A percentile compares a stretch with the other conserved stretches of the same genome.
phyloP scores from a whole-genome alignment of 768 basidiomycete genomes.

The Boletus edulis region DNA sequence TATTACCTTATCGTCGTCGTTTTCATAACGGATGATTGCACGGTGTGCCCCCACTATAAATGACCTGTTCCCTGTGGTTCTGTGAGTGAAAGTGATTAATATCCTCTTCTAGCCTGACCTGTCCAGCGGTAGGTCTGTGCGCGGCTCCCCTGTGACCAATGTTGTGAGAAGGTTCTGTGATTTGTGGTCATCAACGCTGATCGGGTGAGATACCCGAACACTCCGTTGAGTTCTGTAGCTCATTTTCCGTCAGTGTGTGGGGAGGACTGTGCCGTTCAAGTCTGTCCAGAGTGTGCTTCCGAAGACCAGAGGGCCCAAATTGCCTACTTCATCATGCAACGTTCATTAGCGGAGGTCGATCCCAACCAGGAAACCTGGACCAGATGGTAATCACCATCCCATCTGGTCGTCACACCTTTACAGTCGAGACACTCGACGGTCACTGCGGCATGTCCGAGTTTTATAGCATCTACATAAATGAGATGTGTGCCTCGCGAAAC shows the following conservation, averaged over 20 bases:
- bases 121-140: slow-evolving; percentile 49
- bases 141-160: slow-evolving; percentile 59
- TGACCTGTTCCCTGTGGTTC: slow-evolving; percentile 71
- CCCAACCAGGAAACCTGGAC: slow-evolving; percentile 39
- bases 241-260: slow-evolving; percentile 52
- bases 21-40: slow-evolving; percentile 17
- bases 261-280: slow-evolving; percentile 55
- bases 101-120: not conserved
- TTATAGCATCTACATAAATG: no score
- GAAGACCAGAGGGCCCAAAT: slow-evolving; percentile 37
- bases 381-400: slow-evolving; percentile 60
- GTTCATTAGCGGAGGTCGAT: slow-evolving; percentile 48
- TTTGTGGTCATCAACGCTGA: slow-evolving; percentile 69
- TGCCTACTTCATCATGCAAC: slow-evolving; percentile 58
- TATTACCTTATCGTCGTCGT: not conserved
- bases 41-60: slow-evolving; percentile 50
- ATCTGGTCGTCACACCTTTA: slow-evolving; percentile 62
- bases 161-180: slow-evolving; percentile 44
- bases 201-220: slow-evolving; percentile 44
- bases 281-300: slow-evolving; percentile 51
- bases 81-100: slow-evolving; percentile 37
- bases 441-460: slow-evolving; percentile 48
- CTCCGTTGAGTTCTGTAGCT: not conserved
- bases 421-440: slow-evolving; percentile 72
- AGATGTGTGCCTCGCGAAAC: no score